Evolutionary conservation across 768 basidiomycete genomes (phyloP), one percentile per base, ranked within the genome.

Genomic region (Rhodotorula diobovata): DNA sequence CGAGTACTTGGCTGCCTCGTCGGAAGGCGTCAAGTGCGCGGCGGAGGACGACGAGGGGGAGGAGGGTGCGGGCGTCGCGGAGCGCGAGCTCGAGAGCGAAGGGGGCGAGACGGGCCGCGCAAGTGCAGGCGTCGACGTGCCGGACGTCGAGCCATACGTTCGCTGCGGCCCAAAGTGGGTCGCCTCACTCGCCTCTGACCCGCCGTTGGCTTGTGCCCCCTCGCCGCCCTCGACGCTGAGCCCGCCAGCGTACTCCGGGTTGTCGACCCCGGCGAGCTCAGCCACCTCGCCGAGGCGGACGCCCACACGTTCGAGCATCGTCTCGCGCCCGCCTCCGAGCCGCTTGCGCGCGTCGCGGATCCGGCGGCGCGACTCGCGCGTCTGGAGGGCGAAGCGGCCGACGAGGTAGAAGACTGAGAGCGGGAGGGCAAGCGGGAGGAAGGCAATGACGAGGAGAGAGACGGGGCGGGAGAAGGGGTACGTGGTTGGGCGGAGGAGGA

Each of bases 361-460:
- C 30, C 91, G 87, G 25, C 82, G 82, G 7, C 85, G 86, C 8
- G 90, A 92, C 1, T 82, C 81, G 39, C 82, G 84, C 0, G 88
- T 82, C 28, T 87, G 84, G 45, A 87, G 81, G 5, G 85, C 81
- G 50, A 93, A 82, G 2, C 86, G 86, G 51, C 86, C 60, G 48
- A 89, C 56, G 37, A 77, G 60, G 53, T 57, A 60, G 20, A 37
- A 41, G 54, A 77, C n/a, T 1, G 63, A 58, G 55, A 73, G 48
- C 6, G 76, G 78, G 25, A 75, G 60, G 25, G 71, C 54, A 62
- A 75, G 37, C 37, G 74, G 74, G 30, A 75, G 56, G 48, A 57
- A 28, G 41, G 55, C 46, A 48, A 75, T 68, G 32, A 68, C 32
- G 66, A 71, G 37, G 37, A 63, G 30, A 21, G 72, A 56, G n/a